Base-by-base conservation (phyloP, 1,284 basidiomycete genomes). In the Ganoderma lucidum region DNA sequence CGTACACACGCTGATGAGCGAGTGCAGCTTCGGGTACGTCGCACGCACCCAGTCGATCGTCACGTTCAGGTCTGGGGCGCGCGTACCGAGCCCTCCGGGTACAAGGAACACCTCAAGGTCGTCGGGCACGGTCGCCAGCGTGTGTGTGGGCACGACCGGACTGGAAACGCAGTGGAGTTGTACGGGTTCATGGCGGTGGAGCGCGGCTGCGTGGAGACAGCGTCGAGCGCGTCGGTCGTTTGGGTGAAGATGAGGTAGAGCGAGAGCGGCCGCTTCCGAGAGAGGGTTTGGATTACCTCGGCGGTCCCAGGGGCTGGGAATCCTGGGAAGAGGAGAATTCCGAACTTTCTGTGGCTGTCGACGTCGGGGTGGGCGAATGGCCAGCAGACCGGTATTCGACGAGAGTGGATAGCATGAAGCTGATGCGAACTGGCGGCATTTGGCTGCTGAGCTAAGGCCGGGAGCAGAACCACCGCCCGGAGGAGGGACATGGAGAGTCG, bases 71-170 rank as follows among this genome's bases (percentile, higher is more conserved):
- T n/a, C 56, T 0, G 30, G 42, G 39, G 56, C 41, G 56, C 41
- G 64, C 56, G 64, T 60, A 56, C 64, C 64, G 56, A 60, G 37
- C 28, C 64, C 56, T 2, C 64, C 56, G 19, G 56, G 56, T 55
- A 65, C 56, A 42, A 65, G 64, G 55, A 65, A 56, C 19, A 65
- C 64, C 39, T 65, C 64, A 56, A 65, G 39, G 56, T 65, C 55
- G 28, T 19, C 55, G 4, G 56, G 42, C 39, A 39, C 55, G 42
- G 53, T 48, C 23, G 51, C 64, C 28, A 65, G 17, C 6, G 42
- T 60, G 42, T 64, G 63, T 12, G 56, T 56, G 37, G 63, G 51
- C 19, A 64, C 35, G 51, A 56, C 63, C 63, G 63, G 63, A 55
- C 35, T 39, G 51, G 51, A 28, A 28, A 64, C 51, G 28, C 2